Evolutionary conservation across 2,329 filamentous ascomycete species (phyloP).

Genomic region (Moelleriella libera): DNA sequence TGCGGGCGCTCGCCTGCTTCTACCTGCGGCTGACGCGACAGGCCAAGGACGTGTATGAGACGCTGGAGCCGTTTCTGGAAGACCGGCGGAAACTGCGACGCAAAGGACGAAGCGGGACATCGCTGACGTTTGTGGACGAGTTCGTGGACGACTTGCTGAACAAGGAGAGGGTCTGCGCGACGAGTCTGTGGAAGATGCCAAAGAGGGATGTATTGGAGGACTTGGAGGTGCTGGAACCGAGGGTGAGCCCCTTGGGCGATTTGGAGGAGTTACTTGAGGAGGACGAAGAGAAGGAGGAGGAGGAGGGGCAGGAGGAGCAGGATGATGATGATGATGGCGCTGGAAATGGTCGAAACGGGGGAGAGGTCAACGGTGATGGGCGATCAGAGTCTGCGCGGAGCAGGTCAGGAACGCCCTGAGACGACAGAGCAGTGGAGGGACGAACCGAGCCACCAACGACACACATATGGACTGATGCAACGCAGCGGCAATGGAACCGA

Average conservation of each 20-base stretch:
- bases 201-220: slow-evolving; percentile 75
- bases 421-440: too few species aligned
- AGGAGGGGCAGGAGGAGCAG: slow-evolving; percentile 12
- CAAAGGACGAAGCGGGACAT: slow-evolving; percentile 59
- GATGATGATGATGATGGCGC: slow-evolving; percentile 13
- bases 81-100: slow-evolving; percentile 76
- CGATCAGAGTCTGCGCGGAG: background rate
- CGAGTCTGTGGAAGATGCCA: slow-evolving; percentile 84
- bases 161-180: slow-evolving; percentile 83
- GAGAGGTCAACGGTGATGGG: slow-evolving; percentile 12
- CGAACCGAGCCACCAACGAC: too few species aligned
- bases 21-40: slow-evolving; percentile 83
- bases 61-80: slow-evolving; percentile 68
- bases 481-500: too few species aligned
- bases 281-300: slow-evolving; percentile 23
- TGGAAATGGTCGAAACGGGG: slow-evolving; percentile 10
- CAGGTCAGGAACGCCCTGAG: background rate
- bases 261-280: slow-evolving; percentile 58
- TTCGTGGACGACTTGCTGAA: slow-evolving; percentile 86
- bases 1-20: slow-evolving; percentile 79
- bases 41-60: slow-evolving; percentile 64
- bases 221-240: slow-evolving; percentile 70
- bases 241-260: slow-evolving; percentile 71
- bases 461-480: too few species aligned
- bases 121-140: slow-evolving; percentile 71